Evolutionary conservation across 257 asterid genomes (phyloP), one percentile per base, ranked within the genome.

Genomic region (Hygrophila difformis): DNA sequence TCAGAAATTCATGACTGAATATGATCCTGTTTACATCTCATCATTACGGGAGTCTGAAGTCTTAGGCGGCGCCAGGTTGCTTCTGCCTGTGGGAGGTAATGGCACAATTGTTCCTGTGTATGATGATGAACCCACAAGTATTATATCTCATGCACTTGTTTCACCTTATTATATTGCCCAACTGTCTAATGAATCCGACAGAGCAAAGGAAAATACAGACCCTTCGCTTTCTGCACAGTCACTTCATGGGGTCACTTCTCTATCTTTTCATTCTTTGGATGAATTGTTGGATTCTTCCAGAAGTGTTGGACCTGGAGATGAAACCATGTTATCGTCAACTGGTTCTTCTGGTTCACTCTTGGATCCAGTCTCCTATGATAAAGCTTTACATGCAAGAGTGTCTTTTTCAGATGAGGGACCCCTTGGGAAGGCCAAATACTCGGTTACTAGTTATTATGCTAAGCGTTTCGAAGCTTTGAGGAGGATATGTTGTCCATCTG

Each of bases 81-180:
- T 82, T 65, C 70, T 79, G 26, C 81, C 91, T 17, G 68, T 69
- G 16, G 96, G 94, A 55, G 61, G 70, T 45, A 85, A 72, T 33
- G 94, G 77, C 57, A 77, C 73, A 42, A 87, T 85, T 42, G 13
- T 89, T 55, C 87, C 96, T 0, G 93, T 89, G 35, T 82, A 71
- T 53, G 98, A 89, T 59, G 94, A 89, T 60, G 98, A 89, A 67
- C 98, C 93, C n/a, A 89, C 98, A 1, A 89, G 96, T 67, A 67
- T 83, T 41, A 86, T 89, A 64, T 56, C 98, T 6, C 75, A 75
- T 54, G 88, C 92, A 10, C 93, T 89, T 14, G 71, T 59, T 48
- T 79, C 88, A 7, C 72, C 63, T 38, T 86, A 72, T 39, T 89
- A 79, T 66, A 35, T 62, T 29, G 46, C 22, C 51, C 93, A 82